Evolutionary conservation across 208 protist species (phyloP).

Genomic region (Borovskyia barvae): DNA sequence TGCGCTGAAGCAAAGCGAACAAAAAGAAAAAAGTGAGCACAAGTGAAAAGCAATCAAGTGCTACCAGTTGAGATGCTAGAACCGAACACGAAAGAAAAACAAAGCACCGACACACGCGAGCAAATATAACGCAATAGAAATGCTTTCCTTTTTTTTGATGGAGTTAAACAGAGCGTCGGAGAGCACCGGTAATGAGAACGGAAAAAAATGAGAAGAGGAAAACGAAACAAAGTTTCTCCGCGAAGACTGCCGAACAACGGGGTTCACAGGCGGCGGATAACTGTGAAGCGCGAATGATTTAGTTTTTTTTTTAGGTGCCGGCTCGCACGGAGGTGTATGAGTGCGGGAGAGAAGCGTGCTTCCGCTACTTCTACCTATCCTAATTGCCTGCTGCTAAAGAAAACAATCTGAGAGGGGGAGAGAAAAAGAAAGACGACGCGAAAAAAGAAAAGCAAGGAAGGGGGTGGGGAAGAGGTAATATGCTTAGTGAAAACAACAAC

Average conservation of each 20-base stretch:
- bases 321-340: too few species aligned
- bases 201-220: not conserved
- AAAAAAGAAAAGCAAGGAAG: slow-evolving; percentile 1
- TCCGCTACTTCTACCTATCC: not conserved
- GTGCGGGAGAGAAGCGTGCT: too few species aligned
- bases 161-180: not conserved
- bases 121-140: not conserved
- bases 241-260: too few species aligned
- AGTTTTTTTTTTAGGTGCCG: too few species aligned
- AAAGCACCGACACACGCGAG: not conserved
- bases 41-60: not conserved
- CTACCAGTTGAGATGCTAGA: not conserved
- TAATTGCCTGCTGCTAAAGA: not conserved
- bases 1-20: not conserved
- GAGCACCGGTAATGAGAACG: slow-evolving; percentile 2
- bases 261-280: too few species aligned
- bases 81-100: not conserved
- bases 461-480: too few species aligned
- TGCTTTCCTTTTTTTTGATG: not conserved
- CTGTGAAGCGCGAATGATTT: too few species aligned
- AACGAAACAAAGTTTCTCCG: not conserved
- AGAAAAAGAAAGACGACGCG: not conserved
- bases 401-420: not conserved
- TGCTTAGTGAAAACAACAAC: too few species aligned
- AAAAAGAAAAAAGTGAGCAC: not conserved